Base-by-base conservation (phyloP, 2,329 filamentous ascomycete species). In the Pseudomassariella vexata region DNA sequence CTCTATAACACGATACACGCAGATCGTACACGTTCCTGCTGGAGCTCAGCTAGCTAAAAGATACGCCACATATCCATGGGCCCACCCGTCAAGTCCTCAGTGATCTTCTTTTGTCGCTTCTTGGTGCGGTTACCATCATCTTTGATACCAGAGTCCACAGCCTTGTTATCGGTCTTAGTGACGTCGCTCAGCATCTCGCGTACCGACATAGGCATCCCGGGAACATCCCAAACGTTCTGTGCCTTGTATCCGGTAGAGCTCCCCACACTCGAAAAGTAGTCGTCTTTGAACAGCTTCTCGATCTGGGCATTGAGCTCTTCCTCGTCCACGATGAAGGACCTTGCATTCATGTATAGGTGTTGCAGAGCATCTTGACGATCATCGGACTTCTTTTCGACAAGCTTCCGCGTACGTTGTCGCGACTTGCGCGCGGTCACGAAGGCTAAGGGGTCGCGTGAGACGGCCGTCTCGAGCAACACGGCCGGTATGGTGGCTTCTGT, bases 341-440 rank as follows among this genome's bases (percentile, higher is more conserved):
- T 76, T 5, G 92, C 88, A 47, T 88, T 84, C 63, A 92, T 84
- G 62, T 98, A 98, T 9, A 98, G 73, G 37, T 85, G 79, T 60
- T 95, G 86, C 19, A 98, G 63, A 11, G 81, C 73, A 44, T 90
- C 77, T 39, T 75, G 70, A 30, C 83, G 75, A 32, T 70, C 67
- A 36, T 79, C 69, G 25, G 68, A 65, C 52, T 79, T 78, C 32
- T 63, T 56, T 8, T 59, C 61, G 19, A 66, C 56, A 24, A 70
- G 56, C 10, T 63, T 59, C 10, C 57, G 56, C 10, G 66, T 63
- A 26, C 58, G 61, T 22, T 38, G 48, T 5, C 52, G 56, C 29
- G 65, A 65, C 28, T 52, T 58, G 18, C 63, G 56, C n/a, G 72
- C 69, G 33, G 71, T 68, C 34, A 62, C 55, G 50, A 77, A 73